These are phyloP conservation scores for Tremellales sp. DNA, from an alignment of 1,284 basidiomycete species.

Conservation along the genomic window DNA sequence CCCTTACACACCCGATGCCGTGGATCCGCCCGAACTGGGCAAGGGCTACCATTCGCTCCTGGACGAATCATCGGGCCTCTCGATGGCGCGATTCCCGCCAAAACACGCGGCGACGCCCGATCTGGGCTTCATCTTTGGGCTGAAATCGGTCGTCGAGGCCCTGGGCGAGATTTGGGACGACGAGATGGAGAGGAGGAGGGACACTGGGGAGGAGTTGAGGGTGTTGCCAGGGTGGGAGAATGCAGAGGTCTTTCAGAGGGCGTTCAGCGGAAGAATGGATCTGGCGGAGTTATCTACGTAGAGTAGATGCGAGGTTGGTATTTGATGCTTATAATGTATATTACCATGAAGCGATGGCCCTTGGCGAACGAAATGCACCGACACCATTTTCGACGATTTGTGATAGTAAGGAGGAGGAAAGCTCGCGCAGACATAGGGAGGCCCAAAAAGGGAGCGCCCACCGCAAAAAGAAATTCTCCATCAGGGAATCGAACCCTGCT, in stretches of 20 bases:
- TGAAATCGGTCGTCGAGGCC: conserved; percentile 72
- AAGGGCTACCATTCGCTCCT: conserved; percentile 76
- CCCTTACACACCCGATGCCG: conserved; percentile 47
- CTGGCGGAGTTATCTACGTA: conserved; percentile 27
- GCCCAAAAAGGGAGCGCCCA: no score
- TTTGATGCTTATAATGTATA: background rate
- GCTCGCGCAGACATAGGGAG: no score
- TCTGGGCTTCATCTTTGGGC: conserved; percentile 86
- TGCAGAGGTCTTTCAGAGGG: conserved; percentile 35
- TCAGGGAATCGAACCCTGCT: no score
- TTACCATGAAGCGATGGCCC: background rate
- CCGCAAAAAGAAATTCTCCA: no score
- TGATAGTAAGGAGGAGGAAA: background rate
- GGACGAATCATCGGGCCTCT: conserved; percentile 70
- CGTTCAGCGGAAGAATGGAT: conserved; percentile 26
- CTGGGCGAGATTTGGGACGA: conserved; percentile 79
- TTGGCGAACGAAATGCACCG: background rate
- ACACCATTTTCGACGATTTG: background rate
- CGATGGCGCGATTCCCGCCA: conserved; percentile 87
- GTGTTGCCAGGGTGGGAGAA: conserved; percentile 20
- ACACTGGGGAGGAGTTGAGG: conserved; percentile 2
- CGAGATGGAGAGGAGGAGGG: conserved; percentile 51
- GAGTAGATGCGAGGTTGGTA: background rate
- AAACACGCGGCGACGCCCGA: conserved; percentile 85
- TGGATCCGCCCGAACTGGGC: conserved; percentile 51